Percentiles rank a stretch among this genome's conserved stretches.
Conservation (phyloP, 768 basidiomycete species). For the Kwoniella heveanensis region DNA sequence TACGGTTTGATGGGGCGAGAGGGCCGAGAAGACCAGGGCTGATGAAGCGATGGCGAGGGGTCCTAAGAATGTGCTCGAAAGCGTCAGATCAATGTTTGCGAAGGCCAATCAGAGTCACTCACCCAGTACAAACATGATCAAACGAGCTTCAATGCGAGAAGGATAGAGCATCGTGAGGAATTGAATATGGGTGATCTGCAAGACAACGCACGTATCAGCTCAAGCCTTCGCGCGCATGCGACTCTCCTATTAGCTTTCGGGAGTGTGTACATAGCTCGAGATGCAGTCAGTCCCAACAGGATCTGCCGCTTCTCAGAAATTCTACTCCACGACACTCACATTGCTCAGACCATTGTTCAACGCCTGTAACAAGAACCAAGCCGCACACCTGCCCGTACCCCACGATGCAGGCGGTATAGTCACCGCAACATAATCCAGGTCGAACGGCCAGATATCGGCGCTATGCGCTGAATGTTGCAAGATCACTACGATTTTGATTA, state of each 20-base stretch:
- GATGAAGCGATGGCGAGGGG: conserved; percentile 85
- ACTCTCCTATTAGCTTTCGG: too few relatives aligned
- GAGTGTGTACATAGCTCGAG: too few relatives aligned
- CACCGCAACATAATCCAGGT: conserved; percentile 88
- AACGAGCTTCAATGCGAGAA: conserved; percentile 78
- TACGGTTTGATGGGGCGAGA: conserved; percentile 60
- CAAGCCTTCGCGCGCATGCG: too few relatives aligned
- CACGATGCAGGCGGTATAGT: conserved; percentile 73
- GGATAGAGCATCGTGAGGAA: conserved; percentile 94
- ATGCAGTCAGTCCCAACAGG: neutral
- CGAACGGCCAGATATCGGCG: conserved; percentile 86
- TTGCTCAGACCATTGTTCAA: conserved; percentile 80
- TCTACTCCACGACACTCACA: conserved; percentile 60
- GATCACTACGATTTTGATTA: conserved; percentile 76
- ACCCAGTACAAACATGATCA: conserved; percentile 85
- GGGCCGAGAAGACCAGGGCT: conserved; percentile 77
- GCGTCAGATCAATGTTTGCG: too few relatives aligned
- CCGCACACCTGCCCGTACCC: conserved; percentile 66
- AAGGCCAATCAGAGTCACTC: conserved; percentile 36
- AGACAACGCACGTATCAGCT: conserved; percentile 5
- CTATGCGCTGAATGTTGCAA: conserved; percentile 65
- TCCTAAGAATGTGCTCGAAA: conserved; percentile 57
- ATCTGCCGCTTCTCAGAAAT: neutral
- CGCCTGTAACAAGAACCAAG: conserved; percentile 87
- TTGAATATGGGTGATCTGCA: conserved; percentile 92